Evolutionary conservation across 164 flowering plant species (phyloP).

Genomic region (Liquidambar formosana): DNA sequence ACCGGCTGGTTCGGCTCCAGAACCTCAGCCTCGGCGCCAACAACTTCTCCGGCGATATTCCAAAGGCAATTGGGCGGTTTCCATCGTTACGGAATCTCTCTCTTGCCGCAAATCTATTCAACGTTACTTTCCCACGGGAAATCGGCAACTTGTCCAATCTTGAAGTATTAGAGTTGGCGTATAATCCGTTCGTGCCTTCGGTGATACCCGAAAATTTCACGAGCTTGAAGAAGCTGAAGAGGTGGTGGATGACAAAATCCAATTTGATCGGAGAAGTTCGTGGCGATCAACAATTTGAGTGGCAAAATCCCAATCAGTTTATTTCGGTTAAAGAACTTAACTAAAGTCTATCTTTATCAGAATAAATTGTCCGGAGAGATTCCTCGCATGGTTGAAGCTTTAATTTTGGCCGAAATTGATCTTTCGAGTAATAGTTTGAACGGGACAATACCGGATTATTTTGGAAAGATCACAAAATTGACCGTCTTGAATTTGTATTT

Average conservation of each 20-base stretch:
- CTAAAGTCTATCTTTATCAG: constrained; percentile 17
- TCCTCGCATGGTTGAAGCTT: constrained; percentile 15
- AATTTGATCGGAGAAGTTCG: constrained; percentile 38
- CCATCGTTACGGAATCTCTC: background rate
- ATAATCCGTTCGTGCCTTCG: constrained; percentile 19
- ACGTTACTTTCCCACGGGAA: constrained; percentile 27
- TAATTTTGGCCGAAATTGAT: constrained; percentile 23
- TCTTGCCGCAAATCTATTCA: constrained; percentile 13
- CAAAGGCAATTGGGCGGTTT: constrained; percentile 21
- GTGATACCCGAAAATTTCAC: constrained; percentile 20
- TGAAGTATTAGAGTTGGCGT: constrained; percentile 16
- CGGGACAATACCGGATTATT: constrained; percentile 12
- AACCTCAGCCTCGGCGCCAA: constrained; percentile 25
- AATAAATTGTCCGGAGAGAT: constrained; percentile 26
- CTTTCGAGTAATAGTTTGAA: constrained; percentile 17
- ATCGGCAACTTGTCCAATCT: constrained; percentile 30
- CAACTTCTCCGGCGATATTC: constrained; percentile 34
- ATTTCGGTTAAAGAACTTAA: too few species aligned
- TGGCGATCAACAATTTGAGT: constrained; percentile 17
- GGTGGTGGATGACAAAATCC: constrained; percentile 4
- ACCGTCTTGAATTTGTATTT: constrained; percentile 9
- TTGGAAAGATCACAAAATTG: constrained; percentile 22
- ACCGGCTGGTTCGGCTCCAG: constrained; percentile 12
- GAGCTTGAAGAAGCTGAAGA: constrained; percentile 25
- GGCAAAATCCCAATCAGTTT: too few species aligned